Conservation (phyloP, 768 basidiomycete species). For the Boletus subcaerulescens region DNA sequence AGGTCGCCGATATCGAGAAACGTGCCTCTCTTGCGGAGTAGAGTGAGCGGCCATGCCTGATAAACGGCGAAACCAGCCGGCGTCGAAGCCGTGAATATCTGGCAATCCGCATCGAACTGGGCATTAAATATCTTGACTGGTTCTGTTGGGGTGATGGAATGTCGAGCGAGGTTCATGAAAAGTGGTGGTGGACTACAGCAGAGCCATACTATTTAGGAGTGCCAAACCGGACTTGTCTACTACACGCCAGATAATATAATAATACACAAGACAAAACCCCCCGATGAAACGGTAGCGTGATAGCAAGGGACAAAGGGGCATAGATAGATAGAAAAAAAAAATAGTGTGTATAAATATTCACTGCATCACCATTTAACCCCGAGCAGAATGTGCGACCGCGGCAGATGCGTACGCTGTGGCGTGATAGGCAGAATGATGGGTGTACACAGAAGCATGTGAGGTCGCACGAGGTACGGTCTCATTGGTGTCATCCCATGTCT, state of each 20-base stretch:
- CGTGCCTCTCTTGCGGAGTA: conserved; percentile 80
- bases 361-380: conserved; percentile 17
- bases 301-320: conserved; percentile 19
- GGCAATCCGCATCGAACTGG: conserved; percentile 74
- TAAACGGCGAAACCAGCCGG: conserved; percentile 84
- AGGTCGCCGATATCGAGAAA: not conserved
- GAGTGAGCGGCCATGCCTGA: conserved; percentile 67
- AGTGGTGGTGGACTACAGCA: conserved; percentile 6
- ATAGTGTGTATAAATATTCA: conserved; percentile 21
- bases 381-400: conserved; percentile 30
- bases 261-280: conserved; percentile 22
- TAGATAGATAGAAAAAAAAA: conserved; percentile 22
- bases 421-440: conserved; percentile 28
- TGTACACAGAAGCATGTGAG: conserved; percentile 22
- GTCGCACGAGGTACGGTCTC: conserved; percentile 27
- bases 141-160: conserved; percentile 73
- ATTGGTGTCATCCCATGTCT: conserved; percentile 65
- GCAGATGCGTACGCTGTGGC: conserved; percentile 25
- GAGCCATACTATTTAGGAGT: conserved; percentile 24
- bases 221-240: conserved; percentile 1
- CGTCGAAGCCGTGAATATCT: conserved; percentile 78
- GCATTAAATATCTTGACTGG: conserved; percentile 76
- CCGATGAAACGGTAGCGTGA: conserved; percentile 14
- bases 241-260: conserved; percentile 4
- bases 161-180: conserved; percentile 81